Base-by-base conservation (phyloP, 2,329 filamentous ascomycete species). In the Zasmidium angulare region DNA sequence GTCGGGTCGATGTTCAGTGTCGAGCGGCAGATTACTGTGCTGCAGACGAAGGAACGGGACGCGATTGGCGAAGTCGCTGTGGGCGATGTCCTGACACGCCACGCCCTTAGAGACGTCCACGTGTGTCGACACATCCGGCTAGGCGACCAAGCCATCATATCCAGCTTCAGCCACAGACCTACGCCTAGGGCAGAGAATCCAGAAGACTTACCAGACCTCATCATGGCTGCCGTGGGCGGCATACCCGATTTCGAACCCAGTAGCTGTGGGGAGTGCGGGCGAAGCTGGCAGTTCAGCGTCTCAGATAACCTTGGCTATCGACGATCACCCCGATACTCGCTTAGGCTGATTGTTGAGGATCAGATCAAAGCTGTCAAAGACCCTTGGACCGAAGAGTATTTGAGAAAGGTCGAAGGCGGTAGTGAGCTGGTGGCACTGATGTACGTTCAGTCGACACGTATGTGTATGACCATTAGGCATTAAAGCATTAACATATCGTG, bases 301-400 rank as follows among this genome's bases (percentile, higher is more conserved):
- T 49, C 31, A 19, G 56, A 55, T 50, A 26, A 43, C 19, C 21
- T 20, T 11, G 31, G 49, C 17, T 50, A 43, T 43, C 36, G 36
- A 17, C 36, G n/a, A 17, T 24, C 22, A 22, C 26, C n/a, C 14
- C 46, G 50, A 24, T 57, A 46, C 21, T 46, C 46, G 29, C 26
- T 61, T 43, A 46, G 23, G 31, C 14, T 61, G 46, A 56, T 21
- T 7, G 43, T 61, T 24, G 50, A 61, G 17, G 46, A 56, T 46
- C 21, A 53, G 22, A 14, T 54, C 9, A 24, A 22, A 21, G n/a
- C 51, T n/a, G 50, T 40, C n/a, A 53, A 29, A 20, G 53, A 57
- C 22, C 50, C 50, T 19, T 61, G 58, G 50, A 53, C n/a, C 7
- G 22, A 50, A 21, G 58, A 57, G 20, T 61, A 46, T 43, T 46